Conservation (phyloP, 1,284 basidiomycete species). For the Ustilago vetiveriae region DNA sequence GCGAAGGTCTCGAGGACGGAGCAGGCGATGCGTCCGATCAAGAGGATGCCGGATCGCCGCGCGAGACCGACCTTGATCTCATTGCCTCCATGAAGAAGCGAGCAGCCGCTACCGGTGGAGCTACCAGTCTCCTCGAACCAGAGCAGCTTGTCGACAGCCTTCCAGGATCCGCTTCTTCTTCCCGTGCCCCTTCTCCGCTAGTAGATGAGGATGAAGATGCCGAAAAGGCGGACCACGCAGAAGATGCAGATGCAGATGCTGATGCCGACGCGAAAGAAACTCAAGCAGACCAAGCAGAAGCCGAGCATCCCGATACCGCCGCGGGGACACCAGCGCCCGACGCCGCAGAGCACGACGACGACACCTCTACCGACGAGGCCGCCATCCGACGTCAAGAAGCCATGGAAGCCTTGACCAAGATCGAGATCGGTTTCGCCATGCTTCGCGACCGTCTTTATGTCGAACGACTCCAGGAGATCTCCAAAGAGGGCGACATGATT, state of each 20-base stretch:
- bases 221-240: slow-evolving; percentile 19
- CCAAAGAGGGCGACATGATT: slow-evolving; percentile 71
- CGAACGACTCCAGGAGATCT: slow-evolving; percentile 72
- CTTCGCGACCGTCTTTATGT: slow-evolving; percentile 72
- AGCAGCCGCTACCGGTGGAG: slow-evolving; percentile 58
- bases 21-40: slow-evolving; percentile 34
- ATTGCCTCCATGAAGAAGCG: slow-evolving; percentile 58
- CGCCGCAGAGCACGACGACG: slow-evolving; percentile 48
- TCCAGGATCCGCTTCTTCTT: slow-evolving; percentile 49
- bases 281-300: slow-evolving; percentile 23
- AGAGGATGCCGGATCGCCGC: slow-evolving; percentile 38
- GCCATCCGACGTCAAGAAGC: slow-evolving; percentile 68
- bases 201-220: slow-evolving; percentile 44
- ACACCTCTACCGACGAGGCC: slow-evolving; percentile 58
- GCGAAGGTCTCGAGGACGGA: slow-evolving; percentile 13
- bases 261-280: slow-evolving; percentile 17
- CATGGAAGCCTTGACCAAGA: slow-evolving; percentile 71
- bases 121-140: slow-evolving; percentile 53
- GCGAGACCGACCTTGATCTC: slow-evolving; percentile 41
- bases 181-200: slow-evolving; percentile 45
- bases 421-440: slow-evolving; percentile 72
- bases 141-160: slow-evolving; percentile 50
- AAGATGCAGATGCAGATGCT: neutral
- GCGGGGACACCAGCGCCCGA: slow-evolving; percentile 45
- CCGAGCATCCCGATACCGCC: slow-evolving; percentile 42